Evolutionary conservation across 805 yeast genomes (phyloP), one percentile per base, ranked within the genome.

Genomic region (Saccharomycopsis fermentans): DNA sequence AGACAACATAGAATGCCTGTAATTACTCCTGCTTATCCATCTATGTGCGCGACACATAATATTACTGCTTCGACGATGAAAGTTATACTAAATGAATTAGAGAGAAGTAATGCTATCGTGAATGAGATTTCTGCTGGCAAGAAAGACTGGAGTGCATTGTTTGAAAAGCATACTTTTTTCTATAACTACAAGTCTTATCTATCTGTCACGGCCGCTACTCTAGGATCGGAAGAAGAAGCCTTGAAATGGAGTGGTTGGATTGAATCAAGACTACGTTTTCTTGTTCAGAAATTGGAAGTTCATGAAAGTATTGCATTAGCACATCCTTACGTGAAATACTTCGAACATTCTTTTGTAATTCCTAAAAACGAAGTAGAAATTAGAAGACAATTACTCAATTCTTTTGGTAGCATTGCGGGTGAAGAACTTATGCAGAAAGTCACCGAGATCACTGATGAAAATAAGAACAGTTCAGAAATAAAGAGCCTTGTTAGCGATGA

Each of bases 41-140:
- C 97, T 1, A 94, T 94, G 99, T 94, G 99, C 73, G 97, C 99
- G 0, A 94, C 99, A 0, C 99, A 94, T 70, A 94, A 94, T 69
- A 91, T 94, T 52, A 85, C 96, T 1, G 81, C 80, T 17, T 90
- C 97, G 0, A 92, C 98, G 0, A 92, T 89, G 70, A 82, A 80
- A 65, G 81, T 94, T 24, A 88, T 94, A 37, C 68, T 90, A 68
- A 69, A 75, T n/a, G 99, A 94, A 70, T 78, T 94, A 64, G 72
- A 77, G 59, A 81, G 96, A 63, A 98, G 96, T 0, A 76, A 79
- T 5, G 82, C 79, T 50, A 75, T 90, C 12, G 81, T 89, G 74
- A 82, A 77, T 63, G 87, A 83, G 27, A 87, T 94, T 56, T 75
- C 74, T 58, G 62, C 74, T 14, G 90, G 90, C 34, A 80, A 77